Evolutionary conservation across 306 rosid species (phyloP), one percentile per base, ranked within the genome.

Genomic region (Alnus rubra): DNA sequence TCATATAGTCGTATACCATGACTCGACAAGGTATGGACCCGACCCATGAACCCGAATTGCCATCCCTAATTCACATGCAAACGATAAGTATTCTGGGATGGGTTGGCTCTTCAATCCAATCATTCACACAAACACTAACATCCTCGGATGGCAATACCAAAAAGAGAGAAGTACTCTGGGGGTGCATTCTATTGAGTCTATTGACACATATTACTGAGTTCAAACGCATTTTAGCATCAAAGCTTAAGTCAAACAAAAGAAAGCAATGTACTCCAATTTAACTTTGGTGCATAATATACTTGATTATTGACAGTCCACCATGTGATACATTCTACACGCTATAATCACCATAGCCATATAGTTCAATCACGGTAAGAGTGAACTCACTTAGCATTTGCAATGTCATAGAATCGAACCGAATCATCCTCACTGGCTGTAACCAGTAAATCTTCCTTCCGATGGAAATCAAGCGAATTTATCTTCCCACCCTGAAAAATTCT

Each of bases 361-460:
- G 48, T 19, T 16, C 28, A 65, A 65, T 13, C 13, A 35, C 16
- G 31, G 8, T 30, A 79, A 45, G 48, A 73, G 60, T 48, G 63
- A 47, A 85, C 94, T 90, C 85, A 94, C 98, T 91, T 92, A 5
- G 98, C 98, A 88, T 90, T 89, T 12, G 86, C 91, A 74, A 87
- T 92, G 85, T 94, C 98, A 72, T 92, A 94, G 68, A 94, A 92
- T 14, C 98, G 90, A 78, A 94, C 97, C 0, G 98, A 92, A 70
- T 94, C 98, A 77, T 94, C 98, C 75, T 89, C 97, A 80, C 97
- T 87, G 44, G 97, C 89, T 6, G 97, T 92, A 67, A 92, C 93
- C 63, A 94, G 89, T 74, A 94, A 86, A 88, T 94, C 97, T 59
- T 94, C 98, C 89, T 85, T 91, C 1, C 97, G 91, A 80, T 94